These are phyloP conservation scores for Aureobasidium zeae DNA, from an alignment of 2,329 filamentous ascomycete genomes.

Conservation along the genomic window DNA sequence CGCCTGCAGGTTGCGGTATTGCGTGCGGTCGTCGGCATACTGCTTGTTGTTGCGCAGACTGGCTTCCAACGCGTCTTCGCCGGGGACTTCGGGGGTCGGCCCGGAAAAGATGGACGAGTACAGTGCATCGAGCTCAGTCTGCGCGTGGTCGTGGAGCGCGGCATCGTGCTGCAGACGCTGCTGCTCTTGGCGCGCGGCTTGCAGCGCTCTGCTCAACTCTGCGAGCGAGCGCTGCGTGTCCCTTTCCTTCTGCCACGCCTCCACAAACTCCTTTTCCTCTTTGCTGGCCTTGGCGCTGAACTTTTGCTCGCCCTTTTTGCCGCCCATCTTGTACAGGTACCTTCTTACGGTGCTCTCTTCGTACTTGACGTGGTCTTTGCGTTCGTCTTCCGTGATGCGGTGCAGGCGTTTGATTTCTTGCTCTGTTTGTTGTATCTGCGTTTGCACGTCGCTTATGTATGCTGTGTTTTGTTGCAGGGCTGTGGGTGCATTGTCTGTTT, in stretches of 20 bases:
- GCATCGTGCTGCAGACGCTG: constrained; percentile 31
- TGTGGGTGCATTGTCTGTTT: constrained; percentile 42
- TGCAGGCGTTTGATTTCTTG: constrained; percentile 35
- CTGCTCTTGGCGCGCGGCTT: constrained; percentile 32
- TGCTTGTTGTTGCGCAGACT: constrained; percentile 15
- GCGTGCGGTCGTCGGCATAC: neutral
- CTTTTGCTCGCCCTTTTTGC: constrained; percentile 37
- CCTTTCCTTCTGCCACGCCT: constrained; percentile 42
- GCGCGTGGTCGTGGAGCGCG: constrained; percentile 33
- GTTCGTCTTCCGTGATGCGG: constrained; percentile 37
- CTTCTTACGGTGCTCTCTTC: constrained; percentile 45
- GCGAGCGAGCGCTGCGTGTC: constrained; percentile 37
- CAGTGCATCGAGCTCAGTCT: constrained; percentile 42
- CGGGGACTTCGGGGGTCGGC: constrained; percentile 43
- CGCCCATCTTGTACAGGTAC: constrained; percentile 43
- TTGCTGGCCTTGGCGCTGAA: constrained; percentile 43
- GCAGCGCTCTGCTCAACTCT: constrained; percentile 33
- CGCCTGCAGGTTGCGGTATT: constrained; percentile 35
- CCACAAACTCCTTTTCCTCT: constrained; percentile 48
- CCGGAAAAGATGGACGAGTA: constrained; percentile 48
- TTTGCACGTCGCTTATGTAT: constrained; percentile 40
- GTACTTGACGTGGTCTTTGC: constrained; percentile 45
- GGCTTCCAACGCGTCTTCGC: constrained; percentile 43
- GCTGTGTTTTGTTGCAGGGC: constrained; percentile 38
- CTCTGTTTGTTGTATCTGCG: constrained; percentile 32